Evolutionary conservation across 2,329 filamentous ascomycete species (phyloP).

Genomic region (Fusarium annulatum): DNA sequence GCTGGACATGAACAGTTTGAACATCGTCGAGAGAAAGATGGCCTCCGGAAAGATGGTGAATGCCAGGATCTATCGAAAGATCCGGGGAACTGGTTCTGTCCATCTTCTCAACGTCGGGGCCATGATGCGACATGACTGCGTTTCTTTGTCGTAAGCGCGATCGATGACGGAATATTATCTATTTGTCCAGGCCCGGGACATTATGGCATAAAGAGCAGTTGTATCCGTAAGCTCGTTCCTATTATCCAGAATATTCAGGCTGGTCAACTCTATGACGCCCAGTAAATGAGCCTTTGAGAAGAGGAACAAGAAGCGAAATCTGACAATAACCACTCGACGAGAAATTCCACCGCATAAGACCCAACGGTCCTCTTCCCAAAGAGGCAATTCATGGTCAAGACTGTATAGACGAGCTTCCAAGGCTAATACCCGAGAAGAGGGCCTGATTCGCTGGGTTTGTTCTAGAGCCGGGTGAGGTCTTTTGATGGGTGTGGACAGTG

Average conservation of each 20-base stretch:
- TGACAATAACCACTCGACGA: not conserved
- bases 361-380: not conserved
- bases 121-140: conserved; percentile 28
- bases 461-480: conserved; percentile 20
- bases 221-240: not conserved
- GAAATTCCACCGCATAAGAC: not conserved
- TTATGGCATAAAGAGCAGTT: not conserved
- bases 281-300: not conserved
- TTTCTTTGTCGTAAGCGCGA: not conserved
- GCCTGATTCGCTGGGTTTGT: conserved; percentile 14
- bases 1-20: conserved; percentile 64
- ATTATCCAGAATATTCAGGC: not conserved
- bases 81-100: conserved; percentile 50
- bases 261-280: conserved; percentile 29
- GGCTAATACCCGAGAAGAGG: conserved; percentile 19
- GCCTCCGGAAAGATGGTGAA: conserved; percentile 45
- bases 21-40: conserved; percentile 63
- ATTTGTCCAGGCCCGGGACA: conserved; percentile 29
- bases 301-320: conserved; percentile 1
- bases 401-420: conserved; percentile 25
- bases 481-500: conserved; percentile 12
- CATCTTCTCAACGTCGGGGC: conserved; percentile 47
- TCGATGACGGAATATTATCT: conserved; percentile 10
- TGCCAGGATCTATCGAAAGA: conserved; percentile 42
- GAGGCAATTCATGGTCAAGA: conserved; percentile 9